Percentiles rank a stretch among this genome's conserved stretches.
Evolutionary conservation across 2,329 filamentous ascomycete species (phyloP).

Genomic region (Fulvia fulva): DNA sequence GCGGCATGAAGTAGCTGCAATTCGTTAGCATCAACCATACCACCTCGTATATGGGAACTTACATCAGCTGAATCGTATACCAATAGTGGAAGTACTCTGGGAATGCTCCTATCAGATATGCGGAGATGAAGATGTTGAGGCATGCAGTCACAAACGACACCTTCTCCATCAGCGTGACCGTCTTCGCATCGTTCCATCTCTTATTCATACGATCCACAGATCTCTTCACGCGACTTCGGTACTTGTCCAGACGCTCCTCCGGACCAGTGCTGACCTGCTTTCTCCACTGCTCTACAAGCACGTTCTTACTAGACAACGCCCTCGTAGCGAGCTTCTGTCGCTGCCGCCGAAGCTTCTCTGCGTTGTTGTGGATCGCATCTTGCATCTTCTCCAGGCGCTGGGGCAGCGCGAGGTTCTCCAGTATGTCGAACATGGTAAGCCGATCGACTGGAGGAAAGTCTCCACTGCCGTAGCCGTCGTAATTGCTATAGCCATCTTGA

Average conservation of each 20-base stretch:
- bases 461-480: conserved; percentile 79
- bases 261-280: conserved; percentile 72
- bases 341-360: conserved; percentile 77
- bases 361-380: conserved; percentile 74
- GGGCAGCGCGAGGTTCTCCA: conserved; percentile 87
- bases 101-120: conserved; percentile 82
- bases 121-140: conserved; percentile 95
- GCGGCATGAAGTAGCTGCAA: conserved; percentile 85
- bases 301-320: conserved; percentile 74
- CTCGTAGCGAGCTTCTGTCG: conserved; percentile 73
- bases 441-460: conserved; percentile 82
- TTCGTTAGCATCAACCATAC: conserved; percentile 11
- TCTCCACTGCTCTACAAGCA: conserved; percentile 90
- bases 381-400: conserved; percentile 90
- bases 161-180: conserved; percentile 87
- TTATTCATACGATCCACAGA: conserved; percentile 83
- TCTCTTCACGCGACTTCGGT: conserved; percentile 78
- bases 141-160: conserved; percentile 93
- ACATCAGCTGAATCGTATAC: conserved; percentile 55
- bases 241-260: conserved; percentile 89
- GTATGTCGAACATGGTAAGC: conserved; percentile 83
- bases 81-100: conserved; percentile 86
- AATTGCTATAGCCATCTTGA: conserved; percentile 71
- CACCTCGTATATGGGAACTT: conserved; percentile 11
- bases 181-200: conserved; percentile 85